These are phyloP conservation scores for Colletotrichum zoysiae DNA, from an alignment of 2,329 filamentous ascomycete species.

Conservation along the genomic window DNA sequence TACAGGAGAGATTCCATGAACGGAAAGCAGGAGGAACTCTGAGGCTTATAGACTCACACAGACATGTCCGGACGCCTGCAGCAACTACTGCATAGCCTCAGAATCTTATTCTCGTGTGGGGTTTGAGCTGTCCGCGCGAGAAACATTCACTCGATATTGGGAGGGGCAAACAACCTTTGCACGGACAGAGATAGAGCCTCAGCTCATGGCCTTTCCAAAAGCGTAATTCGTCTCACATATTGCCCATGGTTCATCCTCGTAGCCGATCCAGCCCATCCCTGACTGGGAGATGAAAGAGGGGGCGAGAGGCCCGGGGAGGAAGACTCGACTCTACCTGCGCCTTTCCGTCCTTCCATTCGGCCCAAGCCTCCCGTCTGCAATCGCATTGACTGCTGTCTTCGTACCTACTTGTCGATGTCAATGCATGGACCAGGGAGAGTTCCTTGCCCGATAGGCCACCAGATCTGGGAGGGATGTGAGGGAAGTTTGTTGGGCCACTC, in stretches of 20 bases:
- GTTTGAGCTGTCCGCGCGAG: background rate
- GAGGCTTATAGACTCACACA: constrained; percentile 39
- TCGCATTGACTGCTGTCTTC: constrained; percentile 35
- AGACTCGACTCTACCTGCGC: constrained; percentile 8
- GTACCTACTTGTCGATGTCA: constrained; percentile 31
- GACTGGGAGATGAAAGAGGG: background rate
- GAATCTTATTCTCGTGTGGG: background rate
- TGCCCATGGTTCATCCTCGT: constrained; percentile 36
- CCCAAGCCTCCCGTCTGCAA: constrained; percentile 22
- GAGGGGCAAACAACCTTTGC: constrained; percentile 40
- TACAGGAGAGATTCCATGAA: background rate
- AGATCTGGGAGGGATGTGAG: constrained; percentile 6
- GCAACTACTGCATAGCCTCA: background rate
- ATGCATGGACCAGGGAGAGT: constrained; percentile 38
- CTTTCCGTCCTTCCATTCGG: background rate
- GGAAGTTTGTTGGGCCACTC: constrained; percentile 27
- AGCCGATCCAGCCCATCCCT: constrained; percentile 1
- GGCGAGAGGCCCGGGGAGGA: constrained; percentile 2
- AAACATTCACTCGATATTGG: background rate
- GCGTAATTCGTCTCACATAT: constrained; percentile 37
- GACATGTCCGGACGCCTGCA: constrained; percentile 14
- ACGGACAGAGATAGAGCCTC: constrained; percentile 35
- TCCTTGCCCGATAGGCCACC: constrained; percentile 9
- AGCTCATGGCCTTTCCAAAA: constrained; percentile 40
- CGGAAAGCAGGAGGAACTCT: constrained; percentile 4